A percentile compares a stretch with the other conserved stretches of the same genome.
Conservation (phyloP, 352 stramenopile species). For the Phytophthora lateralis region DNA sequence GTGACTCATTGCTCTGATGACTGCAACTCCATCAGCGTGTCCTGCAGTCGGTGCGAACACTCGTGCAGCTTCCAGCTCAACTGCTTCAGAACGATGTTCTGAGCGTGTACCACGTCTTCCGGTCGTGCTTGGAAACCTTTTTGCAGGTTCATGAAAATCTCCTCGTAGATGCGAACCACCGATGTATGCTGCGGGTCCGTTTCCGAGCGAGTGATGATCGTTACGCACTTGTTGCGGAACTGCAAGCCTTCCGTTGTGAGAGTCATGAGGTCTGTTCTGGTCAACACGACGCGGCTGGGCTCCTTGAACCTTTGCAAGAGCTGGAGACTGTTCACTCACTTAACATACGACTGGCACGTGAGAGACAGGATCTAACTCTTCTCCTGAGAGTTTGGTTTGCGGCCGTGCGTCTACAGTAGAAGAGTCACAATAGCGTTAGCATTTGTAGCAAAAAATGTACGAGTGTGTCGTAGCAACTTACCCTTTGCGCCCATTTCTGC, state of each 20-base stretch:
- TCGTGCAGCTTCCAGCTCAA: slow-evolving; percentile 22
- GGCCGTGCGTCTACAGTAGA: slow-evolving; percentile 4
- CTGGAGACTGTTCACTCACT: slow-evolving; percentile 22
- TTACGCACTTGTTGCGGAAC: slow-evolving; percentile 24
- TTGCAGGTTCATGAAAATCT: slow-evolving; percentile 25
- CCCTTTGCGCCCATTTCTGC: slow-evolving; percentile 18
- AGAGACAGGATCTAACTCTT: slow-evolving; percentile 28
- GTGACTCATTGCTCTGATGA: no score
- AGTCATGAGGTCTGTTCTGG: slow-evolving; percentile 24
- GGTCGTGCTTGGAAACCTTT: slow-evolving; percentile 2
- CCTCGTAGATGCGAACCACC: slow-evolving; percentile 24
- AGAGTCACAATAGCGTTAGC: not conserved
- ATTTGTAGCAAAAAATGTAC: slow-evolving; percentile 11
- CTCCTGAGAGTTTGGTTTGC: slow-evolving; percentile 18
- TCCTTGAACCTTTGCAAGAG: slow-evolving; percentile 27
- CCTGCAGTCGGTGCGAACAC: slow-evolving; percentile 12
- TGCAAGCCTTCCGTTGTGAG: slow-evolving; percentile 24
- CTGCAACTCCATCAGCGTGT: slow-evolving; percentile 3
- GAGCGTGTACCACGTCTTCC: slow-evolving; percentile 20
- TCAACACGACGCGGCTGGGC: slow-evolving; percentile 31
- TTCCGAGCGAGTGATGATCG: slow-evolving; percentile 24
- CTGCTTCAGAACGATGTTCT: slow-evolving; percentile 15
- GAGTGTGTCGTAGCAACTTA: no score
- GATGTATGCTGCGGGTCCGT: slow-evolving; percentile 14
- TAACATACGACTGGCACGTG: slow-evolving; percentile 9